Base-by-base conservation (phyloP, 495 filamentous ascomycete species). In the Penicillium chermesinum region DNA sequence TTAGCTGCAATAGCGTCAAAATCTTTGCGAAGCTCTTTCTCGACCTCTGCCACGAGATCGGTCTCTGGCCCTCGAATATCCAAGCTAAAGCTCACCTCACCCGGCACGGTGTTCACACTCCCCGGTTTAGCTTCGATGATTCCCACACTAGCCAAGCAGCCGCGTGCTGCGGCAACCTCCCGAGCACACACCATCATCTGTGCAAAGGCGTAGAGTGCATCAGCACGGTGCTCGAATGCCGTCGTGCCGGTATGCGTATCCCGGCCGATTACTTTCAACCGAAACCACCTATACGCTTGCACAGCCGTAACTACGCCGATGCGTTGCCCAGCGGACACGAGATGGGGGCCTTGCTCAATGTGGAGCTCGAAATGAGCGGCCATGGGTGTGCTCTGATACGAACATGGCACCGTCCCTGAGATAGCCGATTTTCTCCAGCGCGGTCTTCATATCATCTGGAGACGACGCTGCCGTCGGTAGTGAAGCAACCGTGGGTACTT, bases 331-430 rank as follows among this genome's bases (percentile, higher is more conserved):
- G 78, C 73, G 2, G 70, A 65, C 43, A 88, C 78, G 2, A 91
- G 74, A 34, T 84, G 79, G 13, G 85, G 85, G 0, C 86, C 86
- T 65, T 91, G 87, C 57, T 91, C 87, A 45, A 91, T 90, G 55
- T 91, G 87, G 3, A 90, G 69, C 59, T 93, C 87, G 63, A 91
- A 91, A 60, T 90, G 86, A 1, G 87, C 87, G 14, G 79, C 88
- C 70, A 91, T 81, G 0, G 85, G 86, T 10, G 78, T 82, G 38
- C 74, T 64, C 49, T 76, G 70, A 59, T 84, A 74, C 38, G 74
- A 81, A 13, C 78, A 78, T 5, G 78, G 74, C 1, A 73, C 64
- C 0, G 56, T 50, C 30, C 86, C 87, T n/a, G 2, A 88, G 67
- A 49, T 88, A 90, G 9, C 81, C 81, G 39, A 89, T 87, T 36